Evolutionary conservation across 2,329 filamentous ascomycete species (phyloP), one percentile per base, ranked within the genome.

Genomic region (Sclerotinia glacialis): DNA sequence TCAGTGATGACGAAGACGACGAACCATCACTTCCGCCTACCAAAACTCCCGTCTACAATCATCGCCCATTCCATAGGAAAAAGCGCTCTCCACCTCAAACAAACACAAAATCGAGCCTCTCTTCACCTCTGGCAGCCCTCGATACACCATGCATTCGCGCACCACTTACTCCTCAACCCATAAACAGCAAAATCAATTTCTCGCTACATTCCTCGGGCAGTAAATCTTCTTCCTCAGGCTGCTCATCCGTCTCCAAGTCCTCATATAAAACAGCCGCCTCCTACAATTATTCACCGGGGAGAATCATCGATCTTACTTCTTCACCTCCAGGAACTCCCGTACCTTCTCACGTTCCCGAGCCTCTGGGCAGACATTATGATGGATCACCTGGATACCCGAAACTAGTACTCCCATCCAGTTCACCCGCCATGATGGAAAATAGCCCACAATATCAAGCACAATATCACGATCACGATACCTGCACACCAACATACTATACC

Each of bases 231-330:
- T 63, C 65, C 11, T 67, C 64, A 1, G 26, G n/a, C 12, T 37
- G 31, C 54, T 60, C 53, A 23, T 61, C 58, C 8, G 12, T 49
- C 44, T 61, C 58, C n/a, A 49, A 28, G 14, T 63, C 64, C 12
- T 62, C 44, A 21, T 66, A 66, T 23, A 66, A 61, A 16, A 66
- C 64, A 8, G 64, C 64, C 2, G 55, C 46, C 53, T 66, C 46
- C 1, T 55, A 60, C n/a, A 65, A 26, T 5, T 23, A 40, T 5
- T 61, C 58, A 16, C 44, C 58, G 14, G 58, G 58, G 7, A 23
- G 44, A 21, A 16, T 65, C 16, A 65, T 65, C 28, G 55, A 65
- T 44, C 55, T 65, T 6, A 61, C 54, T 5, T 65, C 63, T 28
- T 58, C 64, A 1, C 34, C 64, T n/a, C 55, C 55, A 18, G 14